Conservation (phyloP, 139 green algal genomes). For the Chlamydomonas incerta region DNA sequence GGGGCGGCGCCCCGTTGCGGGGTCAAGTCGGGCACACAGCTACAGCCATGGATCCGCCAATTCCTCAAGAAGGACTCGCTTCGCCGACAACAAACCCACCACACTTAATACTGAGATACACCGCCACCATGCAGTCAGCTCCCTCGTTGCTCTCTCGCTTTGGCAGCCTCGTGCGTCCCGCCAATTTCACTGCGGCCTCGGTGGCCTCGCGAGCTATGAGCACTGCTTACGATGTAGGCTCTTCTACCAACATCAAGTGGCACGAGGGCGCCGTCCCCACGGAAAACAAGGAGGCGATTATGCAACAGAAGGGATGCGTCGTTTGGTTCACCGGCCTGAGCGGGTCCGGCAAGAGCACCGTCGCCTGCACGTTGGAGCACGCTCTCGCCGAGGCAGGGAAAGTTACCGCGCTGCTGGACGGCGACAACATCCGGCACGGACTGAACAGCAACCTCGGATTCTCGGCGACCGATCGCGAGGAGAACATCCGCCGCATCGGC, state of each 20-base stretch:
- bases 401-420: conserved; percentile 88
- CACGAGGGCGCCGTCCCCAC: conserved; percentile 82
- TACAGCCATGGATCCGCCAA: too few relatives aligned
- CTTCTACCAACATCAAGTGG: conserved; percentile 94
- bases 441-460: conserved; percentile 96
- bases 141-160: conserved; percentile 7
- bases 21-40: too few relatives aligned
- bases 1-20: too few relatives aligned
- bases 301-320: conserved; percentile 89
- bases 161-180: conserved; percentile 3
- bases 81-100: too few relatives aligned
- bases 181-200: not conserved
- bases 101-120: too few relatives aligned
- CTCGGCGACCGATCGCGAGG: conserved; percentile 79
- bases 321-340: conserved; percentile 93
- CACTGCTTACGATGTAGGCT: conserved; percentile 81
- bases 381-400: conserved; percentile 72
- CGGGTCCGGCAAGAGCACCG: conserved; percentile 89
- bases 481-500: conserved; percentile 96
- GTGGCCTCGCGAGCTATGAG: not conserved
- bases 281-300: conserved; percentile 77
- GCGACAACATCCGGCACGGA: conserved; percentile 95
- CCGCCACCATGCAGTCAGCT: conserved; percentile 1
- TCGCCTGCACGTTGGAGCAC: conserved; percentile 75
- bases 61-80: too few relatives aligned